Evolutionary conservation across 768 basidiomycete genomes (phyloP).

Genomic region (Kwoniella newhampshirensis): DNA sequence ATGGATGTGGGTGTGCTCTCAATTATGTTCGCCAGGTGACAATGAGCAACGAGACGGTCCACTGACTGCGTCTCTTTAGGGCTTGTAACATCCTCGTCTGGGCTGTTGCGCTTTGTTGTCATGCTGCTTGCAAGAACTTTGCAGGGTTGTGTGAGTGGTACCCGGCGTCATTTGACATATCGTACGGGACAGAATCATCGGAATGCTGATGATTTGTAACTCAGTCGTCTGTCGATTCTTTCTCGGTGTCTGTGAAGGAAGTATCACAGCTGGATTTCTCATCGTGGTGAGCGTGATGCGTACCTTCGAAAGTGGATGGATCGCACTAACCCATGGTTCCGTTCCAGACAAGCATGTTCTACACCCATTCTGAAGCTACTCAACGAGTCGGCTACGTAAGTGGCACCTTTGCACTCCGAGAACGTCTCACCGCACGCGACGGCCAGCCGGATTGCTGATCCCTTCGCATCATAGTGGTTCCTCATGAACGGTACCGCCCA

Average conservation of each 20-base stretch:
- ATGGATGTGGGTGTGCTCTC: conserved; percentile 24
- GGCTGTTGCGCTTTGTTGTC: conserved; percentile 31
- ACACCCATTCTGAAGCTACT: conserved; percentile 36
- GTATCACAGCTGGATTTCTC: conserved; percentile 41
- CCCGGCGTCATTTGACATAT: too few relatives aligned
- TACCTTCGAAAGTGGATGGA: background rate
- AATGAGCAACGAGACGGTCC: background rate
- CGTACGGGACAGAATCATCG: background rate
- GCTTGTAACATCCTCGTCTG: conserved; percentile 34
- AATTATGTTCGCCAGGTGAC: background rate
- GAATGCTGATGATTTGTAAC: background rate
- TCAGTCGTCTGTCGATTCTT: conserved; percentile 21
- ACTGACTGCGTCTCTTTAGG: conserved; percentile 1
- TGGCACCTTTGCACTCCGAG: too few relatives aligned
- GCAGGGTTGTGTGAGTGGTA: conserved; percentile 36
- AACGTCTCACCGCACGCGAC: too few relatives aligned
- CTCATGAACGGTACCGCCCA: conserved; percentile 30
- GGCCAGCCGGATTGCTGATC: too few relatives aligned
- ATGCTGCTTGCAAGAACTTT: conserved; percentile 43
- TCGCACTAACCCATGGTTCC: too few relatives aligned
- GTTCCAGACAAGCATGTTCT: conserved; percentile 23
- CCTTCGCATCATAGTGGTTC: conserved; percentile 17
- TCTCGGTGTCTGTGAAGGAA: conserved; percentile 20
- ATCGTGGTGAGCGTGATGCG: conserved; percentile 15
- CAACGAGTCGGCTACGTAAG: conserved; percentile 30